Evolutionary conservation across 2,329 filamentous ascomycete species (phyloP).

Genomic region (Colletotrichum cereale): DNA sequence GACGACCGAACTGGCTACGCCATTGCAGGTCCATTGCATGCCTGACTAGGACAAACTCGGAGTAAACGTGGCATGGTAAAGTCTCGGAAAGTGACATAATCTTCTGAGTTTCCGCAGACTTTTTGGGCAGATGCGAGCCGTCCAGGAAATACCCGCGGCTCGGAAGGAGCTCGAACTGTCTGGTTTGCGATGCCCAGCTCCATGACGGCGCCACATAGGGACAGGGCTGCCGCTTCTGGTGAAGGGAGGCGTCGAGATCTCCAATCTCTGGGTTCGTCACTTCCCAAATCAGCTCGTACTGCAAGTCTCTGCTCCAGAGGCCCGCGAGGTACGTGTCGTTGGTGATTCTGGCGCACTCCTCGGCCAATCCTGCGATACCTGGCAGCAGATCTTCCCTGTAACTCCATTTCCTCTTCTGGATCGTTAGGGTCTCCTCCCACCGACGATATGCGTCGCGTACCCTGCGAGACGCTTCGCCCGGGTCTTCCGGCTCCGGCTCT

Average conservation of each 20-base stretch:
- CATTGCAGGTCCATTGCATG: not conserved
- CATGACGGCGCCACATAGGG: conserved; percentile 17
- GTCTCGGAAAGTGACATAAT: not conserved
- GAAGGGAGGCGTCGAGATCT: not conserved
- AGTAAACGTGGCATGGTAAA: not conserved
- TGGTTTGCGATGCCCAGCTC: conserved; percentile 19
- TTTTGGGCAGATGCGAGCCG: not conserved
- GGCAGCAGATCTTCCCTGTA: conserved; percentile 2
- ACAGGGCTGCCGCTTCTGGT: not conserved
- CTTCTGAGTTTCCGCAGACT: too few species aligned
- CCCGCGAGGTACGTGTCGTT: conserved; percentile 11
- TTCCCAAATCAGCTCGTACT: conserved; percentile 8
- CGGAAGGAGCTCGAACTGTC: not conserved
- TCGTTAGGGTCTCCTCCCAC: not conserved
- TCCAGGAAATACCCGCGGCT: not conserved
- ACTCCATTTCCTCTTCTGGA: not conserved
- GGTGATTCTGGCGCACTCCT: conserved; percentile 2
- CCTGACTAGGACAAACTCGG: not conserved
- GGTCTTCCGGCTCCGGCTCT: not conserved
- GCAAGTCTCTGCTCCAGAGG: not conserved
- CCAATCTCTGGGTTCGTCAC: not conserved
- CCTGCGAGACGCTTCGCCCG: not conserved
- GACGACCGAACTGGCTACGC: not conserved
- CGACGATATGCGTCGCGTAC: not conserved
- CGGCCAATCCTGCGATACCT: not conserved